Evolutionary conservation across 495 filamentous ascomycete species (phyloP).

Genomic region (Paragyromitra xinjiangensis): DNA sequence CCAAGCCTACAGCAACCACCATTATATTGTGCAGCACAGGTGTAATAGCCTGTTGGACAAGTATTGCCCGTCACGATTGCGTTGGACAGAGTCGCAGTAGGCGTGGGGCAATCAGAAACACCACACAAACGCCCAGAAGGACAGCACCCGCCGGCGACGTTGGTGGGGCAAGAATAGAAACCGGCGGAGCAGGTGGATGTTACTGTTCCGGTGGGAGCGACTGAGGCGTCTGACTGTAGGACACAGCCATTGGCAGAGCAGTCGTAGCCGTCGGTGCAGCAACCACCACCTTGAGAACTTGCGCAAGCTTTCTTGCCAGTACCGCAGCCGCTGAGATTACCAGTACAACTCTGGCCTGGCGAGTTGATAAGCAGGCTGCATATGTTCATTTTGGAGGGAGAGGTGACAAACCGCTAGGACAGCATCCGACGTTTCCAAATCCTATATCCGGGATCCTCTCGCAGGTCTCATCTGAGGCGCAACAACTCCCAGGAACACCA

Average conservation of each 20-base stretch:
- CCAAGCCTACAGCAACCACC: constrained; percentile 80
- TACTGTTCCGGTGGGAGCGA: constrained; percentile 57
- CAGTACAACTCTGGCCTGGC: constrained; percentile 73
- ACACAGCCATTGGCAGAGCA: constrained; percentile 84
- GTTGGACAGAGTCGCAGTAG: constrained; percentile 58
- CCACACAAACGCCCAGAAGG: constrained; percentile 57
- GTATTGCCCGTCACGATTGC: constrained; percentile 55
- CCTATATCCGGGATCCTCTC: constrained; percentile 76
- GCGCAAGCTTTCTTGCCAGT: constrained; percentile 74
- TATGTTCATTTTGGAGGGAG: background rate
- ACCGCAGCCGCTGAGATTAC: constrained; percentile 70
- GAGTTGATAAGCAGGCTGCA: background rate
- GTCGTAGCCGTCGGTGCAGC: constrained; percentile 81
- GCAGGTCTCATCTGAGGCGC: constrained; percentile 72
- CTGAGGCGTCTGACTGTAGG: constrained; percentile 46
- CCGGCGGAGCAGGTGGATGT: constrained; percentile 65
- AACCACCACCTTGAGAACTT: constrained; percentile 77
- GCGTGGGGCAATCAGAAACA: constrained; percentile 57
- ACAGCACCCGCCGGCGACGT: constrained; percentile 67
- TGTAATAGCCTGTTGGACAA: constrained; percentile 76
- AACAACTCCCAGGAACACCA: constrained; percentile 79
- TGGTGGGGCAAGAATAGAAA: constrained; percentile 66
- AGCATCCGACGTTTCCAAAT: constrained; percentile 83
- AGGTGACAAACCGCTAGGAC: constrained; percentile 63
- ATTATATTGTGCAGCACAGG: constrained; percentile 71